phyloP scores from a whole-genome alignment of 805 yeast genomes.

The Citeromyces nyonsensis region DNA sequence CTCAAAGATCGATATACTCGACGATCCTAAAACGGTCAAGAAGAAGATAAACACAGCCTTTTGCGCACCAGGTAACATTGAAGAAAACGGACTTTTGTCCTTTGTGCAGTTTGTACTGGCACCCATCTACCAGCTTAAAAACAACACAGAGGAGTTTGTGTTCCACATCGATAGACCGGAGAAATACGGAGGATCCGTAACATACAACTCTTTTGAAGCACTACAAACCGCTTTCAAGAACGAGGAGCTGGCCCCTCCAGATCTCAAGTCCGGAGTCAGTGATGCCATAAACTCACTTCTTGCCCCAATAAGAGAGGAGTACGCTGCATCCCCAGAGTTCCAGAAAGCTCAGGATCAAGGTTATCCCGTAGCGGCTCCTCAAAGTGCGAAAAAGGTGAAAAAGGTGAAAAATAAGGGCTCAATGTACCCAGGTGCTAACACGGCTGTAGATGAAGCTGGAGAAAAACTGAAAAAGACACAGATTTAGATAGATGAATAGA shows the following conservation, averaged over 20 bases:
- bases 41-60: constrained; percentile 87
- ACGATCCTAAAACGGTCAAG: constrained; percentile 74
- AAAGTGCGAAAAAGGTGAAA: constrained; percentile 50
- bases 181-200: constrained; percentile 88
- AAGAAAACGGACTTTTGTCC: constrained; percentile 80
- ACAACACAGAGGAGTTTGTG: constrained; percentile 38
- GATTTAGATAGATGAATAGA: too few species aligned
- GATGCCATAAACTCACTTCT: constrained; percentile 70
- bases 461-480: not conserved
- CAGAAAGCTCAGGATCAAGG: constrained; percentile 65
- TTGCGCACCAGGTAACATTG: constrained; percentile 90
- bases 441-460: not conserved
- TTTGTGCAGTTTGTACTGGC: constrained; percentile 73
- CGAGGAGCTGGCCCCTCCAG: constrained; percentile 79
- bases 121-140: constrained; percentile 72
- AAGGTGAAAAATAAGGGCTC: constrained; percentile 80
- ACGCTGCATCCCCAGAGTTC: constrained; percentile 46
- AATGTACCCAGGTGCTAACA: constrained; percentile 63
- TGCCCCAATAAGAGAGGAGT: constrained; percentile 73
- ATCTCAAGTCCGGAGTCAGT: constrained; percentile 83
- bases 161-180: constrained; percentile 86
- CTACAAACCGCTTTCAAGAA: constrained; percentile 59
- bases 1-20: constrained; percentile 87
- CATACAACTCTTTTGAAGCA: constrained; percentile 50
- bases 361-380: constrained; percentile 61